Percentiles rank a stretch among this genome's conserved stretches.
Evolutionary conservation across 768 basidiomycete genomes (phyloP).

Genomic region (Solioccasus polychromus): DNA sequence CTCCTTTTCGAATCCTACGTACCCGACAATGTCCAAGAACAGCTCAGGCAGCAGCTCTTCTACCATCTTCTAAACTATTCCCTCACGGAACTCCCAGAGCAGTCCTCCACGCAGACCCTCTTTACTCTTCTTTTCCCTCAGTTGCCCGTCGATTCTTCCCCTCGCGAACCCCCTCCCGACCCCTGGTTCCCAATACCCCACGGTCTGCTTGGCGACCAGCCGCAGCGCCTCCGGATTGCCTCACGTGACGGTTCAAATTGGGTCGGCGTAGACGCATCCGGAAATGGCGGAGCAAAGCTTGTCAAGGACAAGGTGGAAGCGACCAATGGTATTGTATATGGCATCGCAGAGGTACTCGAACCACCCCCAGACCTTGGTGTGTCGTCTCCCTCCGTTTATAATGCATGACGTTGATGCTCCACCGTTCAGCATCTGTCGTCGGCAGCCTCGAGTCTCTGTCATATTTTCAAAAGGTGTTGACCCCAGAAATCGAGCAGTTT

Average conservation of each 20-base stretch:
- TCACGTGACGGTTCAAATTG: conserved; percentile 45
- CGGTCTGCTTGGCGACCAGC: conserved; percentile 74
- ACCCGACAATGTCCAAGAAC: conserved; percentile 79
- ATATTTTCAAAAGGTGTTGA: conserved; percentile 73
- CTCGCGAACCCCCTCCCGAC: conserved; percentile 63
- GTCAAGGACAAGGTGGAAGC: conserved; percentile 55
- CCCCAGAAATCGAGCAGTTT: conserved; percentile 49
- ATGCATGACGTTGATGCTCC: conserved; percentile 1
- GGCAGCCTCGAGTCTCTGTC: conserved; percentile 58
- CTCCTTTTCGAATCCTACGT: conserved; percentile 34
- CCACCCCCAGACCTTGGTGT: conserved; percentile 73
- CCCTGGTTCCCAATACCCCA: conserved; percentile 87
- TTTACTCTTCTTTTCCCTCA: conserved; percentile 75
- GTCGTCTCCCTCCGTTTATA: conserved; percentile 23
- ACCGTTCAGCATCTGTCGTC: conserved; percentile 54
- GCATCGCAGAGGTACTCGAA: conserved; percentile 69
- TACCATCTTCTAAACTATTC: conserved; percentile 92
- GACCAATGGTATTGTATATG: conserved; percentile 75
- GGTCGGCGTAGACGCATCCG: conserved; percentile 77
- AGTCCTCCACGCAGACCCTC: conserved; percentile 38
- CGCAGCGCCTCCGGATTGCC: conserved; percentile 75
- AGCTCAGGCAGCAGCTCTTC: conserved; percentile 86
- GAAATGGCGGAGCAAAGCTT: conserved; percentile 69
- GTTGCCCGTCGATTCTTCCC: conserved; percentile 53
- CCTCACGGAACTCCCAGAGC: conserved; percentile 44